Conservation (phyloP, 1,139 yeast genomes). For the Debaryomyces subglobosus region DNA sequence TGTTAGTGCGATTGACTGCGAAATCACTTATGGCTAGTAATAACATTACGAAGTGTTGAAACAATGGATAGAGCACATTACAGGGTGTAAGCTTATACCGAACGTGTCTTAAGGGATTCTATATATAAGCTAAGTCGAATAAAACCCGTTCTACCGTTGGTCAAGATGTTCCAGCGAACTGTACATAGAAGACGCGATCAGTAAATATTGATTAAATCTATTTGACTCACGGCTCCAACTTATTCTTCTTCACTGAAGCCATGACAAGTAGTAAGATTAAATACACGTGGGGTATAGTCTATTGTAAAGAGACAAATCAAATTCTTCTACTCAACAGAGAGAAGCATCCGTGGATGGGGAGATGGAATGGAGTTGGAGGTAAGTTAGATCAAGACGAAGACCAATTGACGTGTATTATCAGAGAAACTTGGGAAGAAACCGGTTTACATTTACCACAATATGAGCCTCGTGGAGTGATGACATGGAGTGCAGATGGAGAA, state of each 20-base stretch:
- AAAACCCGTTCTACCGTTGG: neutral
- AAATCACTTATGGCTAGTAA: neutral
- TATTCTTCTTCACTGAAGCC: neutral
- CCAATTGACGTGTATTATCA: slow-evolving; percentile 42
- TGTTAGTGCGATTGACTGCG: neutral
- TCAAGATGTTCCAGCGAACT: neutral
- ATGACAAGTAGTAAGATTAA: slow-evolving; percentile 18
- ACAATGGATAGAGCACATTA: neutral
- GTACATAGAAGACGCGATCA: slow-evolving; percentile 4
- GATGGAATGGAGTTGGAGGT: slow-evolving; percentile 58
- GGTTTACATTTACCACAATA: slow-evolving; percentile 37
- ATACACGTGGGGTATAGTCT: slow-evolving; percentile 45
- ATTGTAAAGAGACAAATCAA: slow-evolving; percentile 35
- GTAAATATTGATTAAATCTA: neutral
- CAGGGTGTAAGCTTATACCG: too few relatives aligned
- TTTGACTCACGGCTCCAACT: neutral
- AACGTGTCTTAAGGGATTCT: too few relatives aligned
- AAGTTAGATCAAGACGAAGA: slow-evolving; percentile 41
- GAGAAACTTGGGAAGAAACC: slow-evolving; percentile 51
- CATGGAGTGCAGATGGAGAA: slow-evolving; percentile 37
- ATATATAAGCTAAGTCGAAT: too few relatives aligned
- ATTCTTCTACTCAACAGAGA: slow-evolving; percentile 45
- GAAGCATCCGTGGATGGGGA: slow-evolving; percentile 55
- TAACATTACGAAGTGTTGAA: neutral
- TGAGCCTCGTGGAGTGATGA: slow-evolving; percentile 38